A percentile compares a stretch with the other conserved stretches of the same genome.
These are phyloP conservation scores for Chrysochromulina parva DNA, from an alignment of 78 protist genomes.

Conservation along the genomic window DNA sequence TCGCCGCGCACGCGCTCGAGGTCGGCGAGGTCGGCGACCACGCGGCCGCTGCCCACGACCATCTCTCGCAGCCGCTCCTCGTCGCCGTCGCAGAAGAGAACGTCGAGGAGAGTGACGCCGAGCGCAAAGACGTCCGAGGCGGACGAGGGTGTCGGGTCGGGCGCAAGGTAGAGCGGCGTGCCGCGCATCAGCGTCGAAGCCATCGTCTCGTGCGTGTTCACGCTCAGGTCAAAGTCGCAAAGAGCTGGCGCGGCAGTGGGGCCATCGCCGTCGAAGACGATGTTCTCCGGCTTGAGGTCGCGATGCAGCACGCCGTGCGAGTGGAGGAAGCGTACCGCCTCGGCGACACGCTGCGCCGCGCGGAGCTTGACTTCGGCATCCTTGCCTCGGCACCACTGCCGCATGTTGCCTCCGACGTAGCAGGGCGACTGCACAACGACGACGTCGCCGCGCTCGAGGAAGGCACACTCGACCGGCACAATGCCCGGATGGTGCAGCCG, in stretches of 20 bases:
- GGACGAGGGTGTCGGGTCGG: not conserved
- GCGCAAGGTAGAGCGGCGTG: slow-evolving; percentile 18
- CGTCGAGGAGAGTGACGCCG: slow-evolving; percentile 20
- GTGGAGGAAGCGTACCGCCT: slow-evolving; percentile 64
- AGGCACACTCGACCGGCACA: slow-evolving; percentile 32
- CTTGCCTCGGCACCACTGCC: slow-evolving; percentile 19
- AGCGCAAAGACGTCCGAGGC: slow-evolving; percentile 24
- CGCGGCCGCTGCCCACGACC: not conserved
- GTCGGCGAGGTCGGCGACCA: not conserved
- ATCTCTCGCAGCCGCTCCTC: not conserved
- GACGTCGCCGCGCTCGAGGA: not conserved
- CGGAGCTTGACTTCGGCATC: not conserved
- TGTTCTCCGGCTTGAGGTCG: slow-evolving; percentile 98
- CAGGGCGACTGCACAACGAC: slow-evolving; percentile 29
- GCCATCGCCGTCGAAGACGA: slow-evolving; percentile 71
- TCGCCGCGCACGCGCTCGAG: slow-evolving; percentile 23
- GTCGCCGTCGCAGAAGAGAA: slow-evolving; percentile 5
- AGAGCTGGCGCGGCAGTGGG: slow-evolving; percentile 1
- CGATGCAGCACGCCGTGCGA: slow-evolving; percentile 94
- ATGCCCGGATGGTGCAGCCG: slow-evolving; percentile 31
- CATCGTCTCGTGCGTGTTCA: not conserved
- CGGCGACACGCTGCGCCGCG: slow-evolving; percentile 1
- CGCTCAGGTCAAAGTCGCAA: slow-evolving; percentile 26
- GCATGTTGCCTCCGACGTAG: slow-evolving; percentile 33
- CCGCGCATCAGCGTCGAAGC: not conserved